Base-by-base conservation (phyloP, 2,329 filamentous ascomycete species). In the Xylaria sp. region DNA sequence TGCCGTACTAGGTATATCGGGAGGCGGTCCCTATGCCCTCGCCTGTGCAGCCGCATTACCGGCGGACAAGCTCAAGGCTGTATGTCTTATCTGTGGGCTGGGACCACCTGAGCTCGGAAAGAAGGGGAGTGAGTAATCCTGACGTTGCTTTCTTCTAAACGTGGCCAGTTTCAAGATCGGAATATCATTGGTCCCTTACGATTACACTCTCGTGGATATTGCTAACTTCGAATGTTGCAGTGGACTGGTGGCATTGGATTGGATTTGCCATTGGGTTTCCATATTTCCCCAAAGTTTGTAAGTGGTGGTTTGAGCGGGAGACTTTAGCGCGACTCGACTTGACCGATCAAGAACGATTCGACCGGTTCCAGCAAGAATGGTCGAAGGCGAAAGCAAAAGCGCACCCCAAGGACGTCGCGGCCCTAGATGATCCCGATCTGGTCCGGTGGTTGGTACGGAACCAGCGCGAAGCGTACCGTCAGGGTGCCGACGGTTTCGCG, bases 1-100 rank as follows among this genome's bases (percentile, higher is more conserved):
- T 28, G 62, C 25, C 13, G 56, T 67, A 13, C 36, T 70, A 6
- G 65, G 60, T 12, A 63, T 67, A 32, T 64, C 63, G 10, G 61
- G 64, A 5, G 67, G 67, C 15, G 67, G 64, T 18, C 65, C 65
- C 13, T 67, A 70, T n/a, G 68, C 60, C n/a, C 61, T 70, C 10
- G 68, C 68, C 28, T 68, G 65, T 43, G 68, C 62, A 23, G 53
- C 58, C 12, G 41, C 59, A 25, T 48, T 65, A 12, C 58, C 61
- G 4, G 64, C 65, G 9, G 61, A 60, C 41, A 64, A 36, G 61
- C 68, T 70, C 55, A 65, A 64, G 52, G 60, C 67, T n/a, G 65
- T 69, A 20, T 61, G 23, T 6, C 23, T 68, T 18, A 67, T 70
- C 13, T 56, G 53, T n/a, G 65, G 65, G 12, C 39, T 62, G 9